Evolutionary conservation across 2,329 filamentous ascomycete species (phyloP).

Genomic region (Clathrospora elynae): DNA sequence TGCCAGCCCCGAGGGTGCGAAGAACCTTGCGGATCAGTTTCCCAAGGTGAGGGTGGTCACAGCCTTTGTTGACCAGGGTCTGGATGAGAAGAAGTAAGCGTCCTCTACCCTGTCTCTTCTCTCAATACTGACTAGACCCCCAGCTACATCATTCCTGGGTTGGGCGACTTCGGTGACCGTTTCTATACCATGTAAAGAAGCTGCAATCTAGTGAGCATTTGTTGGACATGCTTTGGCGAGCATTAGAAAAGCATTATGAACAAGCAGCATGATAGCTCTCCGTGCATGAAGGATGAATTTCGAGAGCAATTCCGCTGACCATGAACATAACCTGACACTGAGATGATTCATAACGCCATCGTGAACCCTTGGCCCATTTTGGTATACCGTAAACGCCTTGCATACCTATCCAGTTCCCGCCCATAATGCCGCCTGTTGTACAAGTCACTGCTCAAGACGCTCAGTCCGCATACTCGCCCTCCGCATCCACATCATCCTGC

Average conservation of each 20-base stretch:
- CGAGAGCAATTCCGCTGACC: conserved; percentile 1
- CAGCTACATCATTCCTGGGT: conserved; percentile 92
- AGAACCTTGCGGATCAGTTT: conserved; percentile 86
- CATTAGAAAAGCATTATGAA: conserved; percentile 7
- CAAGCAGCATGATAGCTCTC: too few relatives aligned
- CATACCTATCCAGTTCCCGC: conserved; percentile 15
- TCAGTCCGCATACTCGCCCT: conserved; percentile 45
- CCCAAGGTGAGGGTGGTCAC: conserved; percentile 91
- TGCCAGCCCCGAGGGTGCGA: conserved; percentile 91
- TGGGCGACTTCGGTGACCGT: conserved; percentile 93
- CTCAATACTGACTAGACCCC: background rate
- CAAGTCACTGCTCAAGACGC: too few relatives aligned
- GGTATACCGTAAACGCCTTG: conserved; percentile 38
- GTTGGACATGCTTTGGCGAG: conserved; percentile 12
- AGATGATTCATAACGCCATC: conserved; percentile 9
- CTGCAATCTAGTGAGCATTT: conserved; percentile 10
- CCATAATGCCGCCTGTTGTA: conserved; percentile 19
- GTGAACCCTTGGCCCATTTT: conserved; percentile 16
- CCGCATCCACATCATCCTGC: conserved; percentile 47
- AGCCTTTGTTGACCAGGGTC: conserved; percentile 92
- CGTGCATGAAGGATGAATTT: too few relatives aligned
- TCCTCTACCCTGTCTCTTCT: conserved; percentile 27
- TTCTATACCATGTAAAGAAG: conserved; percentile 81
- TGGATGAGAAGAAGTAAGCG: conserved; percentile 97
- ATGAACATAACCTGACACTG: conserved; percentile 4